Evolutionary conservation across 352 stramenopile genomes (phyloP).

Genomic region (Pelagophyceae sp.): DNA sequence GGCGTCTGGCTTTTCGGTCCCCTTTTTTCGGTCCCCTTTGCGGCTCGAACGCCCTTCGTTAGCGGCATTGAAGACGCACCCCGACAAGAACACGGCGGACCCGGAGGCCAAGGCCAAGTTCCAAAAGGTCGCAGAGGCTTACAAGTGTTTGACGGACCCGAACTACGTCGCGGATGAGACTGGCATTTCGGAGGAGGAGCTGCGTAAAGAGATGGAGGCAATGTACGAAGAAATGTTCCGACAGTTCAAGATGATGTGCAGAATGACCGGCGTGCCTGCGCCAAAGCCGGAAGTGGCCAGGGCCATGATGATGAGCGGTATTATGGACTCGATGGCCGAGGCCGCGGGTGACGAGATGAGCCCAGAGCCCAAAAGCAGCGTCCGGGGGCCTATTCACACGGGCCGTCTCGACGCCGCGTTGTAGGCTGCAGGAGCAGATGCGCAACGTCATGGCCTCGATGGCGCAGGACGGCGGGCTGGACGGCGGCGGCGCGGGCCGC

Average conservation of each 20-base stretch:
- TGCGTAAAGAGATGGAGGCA: not conserved
- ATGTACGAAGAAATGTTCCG: conserved; percentile 16
- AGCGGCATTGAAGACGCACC: conserved; percentile 59
- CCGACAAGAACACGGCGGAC: conserved; percentile 60
- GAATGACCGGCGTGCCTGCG: conserved; percentile 4
- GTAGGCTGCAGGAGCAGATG: not conserved
- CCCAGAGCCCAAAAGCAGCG: no score
- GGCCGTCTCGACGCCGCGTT: no score
- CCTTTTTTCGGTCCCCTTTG: no score
- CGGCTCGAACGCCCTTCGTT: no score
- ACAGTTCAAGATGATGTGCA: conserved; percentile 16
- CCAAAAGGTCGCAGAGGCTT: conserved; percentile 61
- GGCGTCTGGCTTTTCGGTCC: no score
- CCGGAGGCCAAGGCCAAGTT: conserved; percentile 58
- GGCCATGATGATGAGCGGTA: conserved; percentile 14
- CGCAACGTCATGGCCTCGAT: not conserved
- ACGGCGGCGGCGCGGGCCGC: not conserved
- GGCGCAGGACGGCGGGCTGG: no score
- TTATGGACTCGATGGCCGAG: not conserved
- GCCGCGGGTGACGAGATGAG: not conserved
- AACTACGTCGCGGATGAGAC: conserved; percentile 22
- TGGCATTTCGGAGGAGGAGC: conserved; percentile 13
- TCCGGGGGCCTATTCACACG: no score
- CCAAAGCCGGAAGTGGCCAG: not conserved
- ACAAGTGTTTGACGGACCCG: conserved; percentile 61